Conservation (phyloP, 495 filamentous ascomycete species). For the Penicillium argentinense region DNA sequence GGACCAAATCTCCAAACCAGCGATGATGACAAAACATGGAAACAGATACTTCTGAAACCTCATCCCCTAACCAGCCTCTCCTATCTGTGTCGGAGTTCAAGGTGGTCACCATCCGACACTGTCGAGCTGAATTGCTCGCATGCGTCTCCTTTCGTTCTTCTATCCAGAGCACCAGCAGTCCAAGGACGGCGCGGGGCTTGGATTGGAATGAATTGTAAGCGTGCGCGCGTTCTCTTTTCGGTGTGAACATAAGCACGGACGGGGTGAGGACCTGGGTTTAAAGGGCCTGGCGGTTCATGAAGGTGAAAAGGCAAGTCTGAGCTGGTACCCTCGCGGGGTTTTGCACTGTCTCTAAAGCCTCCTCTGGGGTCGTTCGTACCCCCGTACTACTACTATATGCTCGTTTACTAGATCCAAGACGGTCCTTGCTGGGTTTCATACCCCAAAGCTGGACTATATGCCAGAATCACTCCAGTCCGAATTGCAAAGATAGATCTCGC, state of each 20-base stretch:
- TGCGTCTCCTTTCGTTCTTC: not conserved
- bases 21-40: constrained; percentile 48
- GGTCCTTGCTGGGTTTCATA: too few relatives aligned
- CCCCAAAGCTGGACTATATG: too few relatives aligned
- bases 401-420: too few relatives aligned
- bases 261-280: constrained; percentile 1
- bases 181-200: constrained; percentile 19
- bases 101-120: not conserved
- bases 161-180: constrained; percentile 32
- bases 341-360: too few relatives aligned
- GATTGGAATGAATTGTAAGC: not conserved
- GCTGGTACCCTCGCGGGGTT: too few relatives aligned
- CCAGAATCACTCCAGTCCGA: too few relatives aligned
- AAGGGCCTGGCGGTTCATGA: constrained; percentile 26
- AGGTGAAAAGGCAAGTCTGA: constrained; percentile 57
- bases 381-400: too few relatives aligned
- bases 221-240: not conserved
- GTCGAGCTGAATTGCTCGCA: constrained; percentile 5
- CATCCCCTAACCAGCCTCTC: constrained; percentile 8
- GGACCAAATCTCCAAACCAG: constrained; percentile 19
- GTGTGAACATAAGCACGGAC: not conserved
- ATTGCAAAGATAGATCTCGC: too few relatives aligned
- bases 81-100: constrained; percentile 7
- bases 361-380: too few relatives aligned
- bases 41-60: constrained; percentile 55